Conservation (phyloP, 2,329 filamentous ascomycete species). For the Botrytis pseudocinerea region DNA sequence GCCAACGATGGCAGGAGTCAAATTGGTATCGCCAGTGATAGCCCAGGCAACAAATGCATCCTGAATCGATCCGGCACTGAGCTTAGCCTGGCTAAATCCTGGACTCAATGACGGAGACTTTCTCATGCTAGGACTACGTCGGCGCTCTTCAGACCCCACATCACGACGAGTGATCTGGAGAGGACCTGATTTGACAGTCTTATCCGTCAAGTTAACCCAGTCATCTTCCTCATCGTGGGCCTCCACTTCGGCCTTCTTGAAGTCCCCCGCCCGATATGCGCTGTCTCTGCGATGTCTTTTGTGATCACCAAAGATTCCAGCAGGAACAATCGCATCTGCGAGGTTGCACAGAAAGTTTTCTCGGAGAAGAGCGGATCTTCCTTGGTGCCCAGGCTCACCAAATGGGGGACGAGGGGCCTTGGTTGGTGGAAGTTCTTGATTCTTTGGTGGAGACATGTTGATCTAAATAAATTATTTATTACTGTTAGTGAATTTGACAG, state of each 20-base stretch:
- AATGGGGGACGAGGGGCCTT: background rate
- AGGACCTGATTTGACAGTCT: background rate
- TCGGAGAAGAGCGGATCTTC: background rate
- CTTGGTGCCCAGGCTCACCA: background rate
- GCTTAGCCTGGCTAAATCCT: background rate
- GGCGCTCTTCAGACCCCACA: background rate
- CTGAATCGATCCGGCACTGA: background rate
- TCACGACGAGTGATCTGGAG: background rate
- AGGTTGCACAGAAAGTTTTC: constrained; percentile 12
- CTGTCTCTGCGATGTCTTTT: background rate
- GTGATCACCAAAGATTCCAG: background rate
- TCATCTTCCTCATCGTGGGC: background rate
- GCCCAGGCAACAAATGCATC: background rate
- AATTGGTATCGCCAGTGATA: background rate
- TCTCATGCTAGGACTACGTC: background rate
- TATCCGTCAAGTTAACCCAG: constrained; percentile 7
- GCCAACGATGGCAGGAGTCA: background rate
- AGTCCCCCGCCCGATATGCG: background rate
- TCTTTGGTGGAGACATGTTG: background rate
- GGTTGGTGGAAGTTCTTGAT: background rate
- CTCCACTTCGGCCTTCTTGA: background rate
- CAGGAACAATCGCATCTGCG: background rate
- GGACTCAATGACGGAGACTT: background rate
- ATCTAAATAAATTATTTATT: background rate
- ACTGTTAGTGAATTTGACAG: background rate